Conservation (phyloP, 2,329 filamentous ascomycete species). For the Curvularia eragrostidis region DNA sequence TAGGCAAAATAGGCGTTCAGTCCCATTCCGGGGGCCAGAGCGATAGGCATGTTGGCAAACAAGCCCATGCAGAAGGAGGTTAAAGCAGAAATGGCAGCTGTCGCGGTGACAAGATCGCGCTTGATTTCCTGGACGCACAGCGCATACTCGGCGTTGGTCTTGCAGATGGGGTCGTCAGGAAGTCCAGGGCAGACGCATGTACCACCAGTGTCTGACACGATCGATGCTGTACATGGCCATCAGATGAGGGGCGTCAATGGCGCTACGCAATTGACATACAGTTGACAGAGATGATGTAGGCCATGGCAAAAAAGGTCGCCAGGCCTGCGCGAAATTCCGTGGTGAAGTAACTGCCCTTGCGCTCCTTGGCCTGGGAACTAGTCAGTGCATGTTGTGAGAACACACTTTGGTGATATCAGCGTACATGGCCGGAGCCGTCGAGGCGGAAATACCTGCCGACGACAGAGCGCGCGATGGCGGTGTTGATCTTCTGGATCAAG, state of each 20-base stretch:
- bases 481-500: conserved; percentile 46
- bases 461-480: conserved; percentile 42
- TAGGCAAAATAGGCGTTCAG: conserved; percentile 89
- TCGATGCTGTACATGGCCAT: conserved; percentile 52
- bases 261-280: conserved; percentile 46
- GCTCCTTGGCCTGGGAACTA: conserved; percentile 57
- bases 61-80: conserved; percentile 84
- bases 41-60: conserved; percentile 80
- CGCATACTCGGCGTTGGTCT: conserved; percentile 64
- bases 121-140: conserved; percentile 70
- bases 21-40: conserved; percentile 77
- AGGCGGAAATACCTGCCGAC: conserved; percentile 68
- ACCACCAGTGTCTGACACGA: conserved; percentile 75
- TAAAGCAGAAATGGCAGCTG: conserved; percentile 80
- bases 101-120: conserved; percentile 82
- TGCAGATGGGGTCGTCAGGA: conserved; percentile 59
- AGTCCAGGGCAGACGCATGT: conserved; percentile 72
- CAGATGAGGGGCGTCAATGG: conserved; percentile 9
- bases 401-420: conserved; percentile 43
- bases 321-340: conserved; percentile 85
- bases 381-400: conserved; percentile 11
- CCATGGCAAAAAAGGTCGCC: conserved; percentile 66
- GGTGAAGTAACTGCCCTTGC: conserved; percentile 77
- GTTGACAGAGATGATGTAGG: conserved; percentile 71
- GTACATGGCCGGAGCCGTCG: conserved; percentile 81